Evolutionary conservation across 2,329 filamentous ascomycete species (phyloP), one percentile per base, ranked within the genome.

Genomic region (Sodiomyces alkalinus): DNA sequence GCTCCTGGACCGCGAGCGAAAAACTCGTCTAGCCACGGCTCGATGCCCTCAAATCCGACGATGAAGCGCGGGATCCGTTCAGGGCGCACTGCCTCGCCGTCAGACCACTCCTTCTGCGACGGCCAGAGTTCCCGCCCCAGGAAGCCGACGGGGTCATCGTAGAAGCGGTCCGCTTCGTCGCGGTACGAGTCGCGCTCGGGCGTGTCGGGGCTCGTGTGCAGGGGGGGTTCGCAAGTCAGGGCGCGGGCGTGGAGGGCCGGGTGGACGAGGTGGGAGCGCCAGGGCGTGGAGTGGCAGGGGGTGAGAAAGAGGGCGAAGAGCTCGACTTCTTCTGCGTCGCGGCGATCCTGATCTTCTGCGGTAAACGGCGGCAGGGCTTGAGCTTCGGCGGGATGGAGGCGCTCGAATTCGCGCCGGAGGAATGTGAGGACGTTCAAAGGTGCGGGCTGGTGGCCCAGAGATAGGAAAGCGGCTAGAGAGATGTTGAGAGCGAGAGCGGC

Each of bases 251-350:
- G 56, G 29, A 94, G 72, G 17, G 60, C 56, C 0, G 81, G 70
- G 45, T 90, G 70, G 35, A 92, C 62, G 21, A 96, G 66, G 45
- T 92, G 80, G 11, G 79, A 85, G 43, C 86, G 79, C 87, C 90
- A 96, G 3, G 90, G 87, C 1, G 87, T 96, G 39, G 80, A 81
- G 60, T 98, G 90, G 55, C 90, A 98, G 7, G 90, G 90, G 67
- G 86, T 92, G 15, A 98, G 65, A 55, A 96, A 94, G 13, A 79
- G 77, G 19, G 76, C 71, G 41, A 75, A 76, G 8, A 73, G 60
- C 33, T 68, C 64, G 19, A 56, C 42, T 19, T 41, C 36, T 17
- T 41, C 38, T 24, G 37, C 22, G 28, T 43, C 39, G 15, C 41
- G 34, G 15, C 41, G 34, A 22, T 46, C 36, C 36, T 30, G 41